Base-by-base conservation (phyloP, 768 basidiomycete species). In the Glaciozyma antarctica region DNA sequence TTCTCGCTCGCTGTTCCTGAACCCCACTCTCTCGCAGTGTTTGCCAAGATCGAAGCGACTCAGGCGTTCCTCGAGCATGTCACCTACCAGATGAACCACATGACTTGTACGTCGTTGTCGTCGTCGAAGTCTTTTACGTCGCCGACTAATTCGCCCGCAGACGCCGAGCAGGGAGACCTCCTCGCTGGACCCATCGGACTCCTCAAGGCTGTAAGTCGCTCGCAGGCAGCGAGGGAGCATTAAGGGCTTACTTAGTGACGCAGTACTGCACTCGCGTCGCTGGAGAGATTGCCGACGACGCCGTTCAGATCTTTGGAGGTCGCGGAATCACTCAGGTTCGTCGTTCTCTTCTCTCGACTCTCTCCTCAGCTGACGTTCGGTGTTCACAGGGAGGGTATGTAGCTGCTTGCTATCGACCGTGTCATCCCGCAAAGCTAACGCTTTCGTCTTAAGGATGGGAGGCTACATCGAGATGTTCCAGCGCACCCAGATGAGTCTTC, bases 21-120 rank as follows among this genome's bases (percentile, higher is more conserved):
- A 5, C 38, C 32, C 4, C 32, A 5, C 8, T 41, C 38, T 41
- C 10, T 41, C 12, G 38, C 38, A 94, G 38, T 94, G 90, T 91
- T 95, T 61, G 81, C 88, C 53, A 85, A 88, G 52, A 81, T 85
- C 41, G 90, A 92, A 75, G 83, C 84, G 28, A 82, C 83, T 21
- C 90, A 91, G 74, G 82, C 80, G 28, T 90, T 88, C 88, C 77
- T 91, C 30, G 90, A 92, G 78, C 87, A 82, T 67, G 78, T 92
- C 64, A 91, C 69, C 28, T 69, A 56, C 59, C 61, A 70, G 58
- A 65, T 70, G 58, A 48, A 38, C 47, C 47, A 47, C 45, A 58
- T 58, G 45, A 34, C 45, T 5, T 59, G 55, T 41, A 9, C 15
- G 41, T 17, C 9, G n/a, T n/a, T 21, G 47, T 16, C 17, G 15